These are phyloP conservation scores for Ilyonectria robusta DNA, from an alignment of 2,329 filamentous ascomycete species.

Conservation along the genomic window DNA sequence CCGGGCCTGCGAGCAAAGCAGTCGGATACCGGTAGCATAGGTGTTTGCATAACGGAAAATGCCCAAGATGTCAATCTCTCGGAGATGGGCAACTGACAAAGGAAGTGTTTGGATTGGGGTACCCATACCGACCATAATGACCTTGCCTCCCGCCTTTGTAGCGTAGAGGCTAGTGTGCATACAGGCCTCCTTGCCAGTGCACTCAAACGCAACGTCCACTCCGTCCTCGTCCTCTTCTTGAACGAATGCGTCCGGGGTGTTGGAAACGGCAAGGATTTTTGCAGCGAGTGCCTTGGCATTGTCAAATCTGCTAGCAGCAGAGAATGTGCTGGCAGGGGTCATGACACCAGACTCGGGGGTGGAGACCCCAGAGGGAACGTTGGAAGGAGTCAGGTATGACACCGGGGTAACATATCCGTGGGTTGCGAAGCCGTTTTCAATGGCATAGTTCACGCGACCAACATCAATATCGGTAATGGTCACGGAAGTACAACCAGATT, in stretches of 20 bases:
- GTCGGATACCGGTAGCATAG: constrained; percentile 77
- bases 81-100: constrained; percentile 78
- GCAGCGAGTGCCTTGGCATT: constrained; percentile 64
- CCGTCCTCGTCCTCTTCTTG: constrained; percentile 74
- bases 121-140: constrained; percentile 86
- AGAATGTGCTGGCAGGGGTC: constrained; percentile 62
- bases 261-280: constrained; percentile 63
- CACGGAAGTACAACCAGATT: constrained; percentile 71
- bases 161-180: constrained; percentile 83
- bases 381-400: constrained; percentile 59
- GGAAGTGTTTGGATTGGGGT: constrained; percentile 82
- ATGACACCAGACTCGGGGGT: constrained; percentile 58
- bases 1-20: constrained; percentile 64
- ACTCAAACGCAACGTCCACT: constrained; percentile 81
- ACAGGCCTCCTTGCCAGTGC: constrained; percentile 81
- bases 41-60: constrained; percentile 85
- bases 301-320: constrained; percentile 65
- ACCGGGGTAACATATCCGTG: constrained; percentile 69
- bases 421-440: constrained; percentile 71
- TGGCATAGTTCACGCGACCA: constrained; percentile 71
- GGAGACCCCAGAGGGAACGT: constrained; percentile 63
- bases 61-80: constrained; percentile 84
- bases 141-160: constrained; percentile 77
- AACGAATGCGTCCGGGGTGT: constrained; percentile 44
- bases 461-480: constrained; percentile 73